Conservation (phyloP, 208 protist species). For the Naegleria lovaniensis region DNA sequence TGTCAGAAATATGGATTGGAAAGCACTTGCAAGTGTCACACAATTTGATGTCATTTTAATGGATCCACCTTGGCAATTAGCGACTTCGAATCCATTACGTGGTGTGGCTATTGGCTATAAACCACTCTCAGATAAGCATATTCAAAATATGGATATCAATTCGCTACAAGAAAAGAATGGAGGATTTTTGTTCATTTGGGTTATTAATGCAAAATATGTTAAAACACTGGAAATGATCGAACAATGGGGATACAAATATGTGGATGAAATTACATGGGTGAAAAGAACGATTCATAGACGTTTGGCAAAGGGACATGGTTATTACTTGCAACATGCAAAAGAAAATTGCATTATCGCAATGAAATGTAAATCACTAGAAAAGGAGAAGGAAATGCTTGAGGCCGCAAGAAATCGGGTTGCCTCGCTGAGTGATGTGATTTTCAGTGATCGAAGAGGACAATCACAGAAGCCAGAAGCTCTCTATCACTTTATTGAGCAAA, state of each 20-base stretch:
- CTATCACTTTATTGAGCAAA: slow-evolving; percentile 49
- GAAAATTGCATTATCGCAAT: slow-evolving; percentile 55
- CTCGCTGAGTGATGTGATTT: slow-evolving; percentile 46
- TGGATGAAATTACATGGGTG: slow-evolving; percentile 55
- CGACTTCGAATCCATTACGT: slow-evolving; percentile 42
- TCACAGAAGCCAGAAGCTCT: slow-evolving; percentile 58
- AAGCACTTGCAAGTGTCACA: not conserved
- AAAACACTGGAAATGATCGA: slow-evolving; percentile 47
- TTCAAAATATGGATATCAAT: slow-evolving; percentile 45
- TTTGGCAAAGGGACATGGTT: slow-evolving; percentile 56
- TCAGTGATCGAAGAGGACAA: slow-evolving; percentile 46
- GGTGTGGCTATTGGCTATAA: slow-evolving; percentile 52
- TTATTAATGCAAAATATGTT: slow-evolving; percentile 56
- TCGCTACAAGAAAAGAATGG: slow-evolving; percentile 39
- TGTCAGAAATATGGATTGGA: slow-evolving; percentile 47
- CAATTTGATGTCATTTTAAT: slow-evolving; percentile 61
- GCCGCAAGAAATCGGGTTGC: not conserved
- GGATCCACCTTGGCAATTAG: slow-evolving; percentile 61
- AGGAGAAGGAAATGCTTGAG: slow-evolving; percentile 38
- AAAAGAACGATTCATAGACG: slow-evolving; percentile 55
- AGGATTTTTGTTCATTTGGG: slow-evolving; percentile 60
- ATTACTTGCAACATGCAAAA: slow-evolving; percentile 60
- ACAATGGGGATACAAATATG: slow-evolving; percentile 55
- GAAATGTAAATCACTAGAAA: slow-evolving; percentile 52
- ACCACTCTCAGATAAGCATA: slow-evolving; percentile 47